phyloP scores from a whole-genome alignment of 345 rosid species.

The Eucalyptus coolabah region DNA sequence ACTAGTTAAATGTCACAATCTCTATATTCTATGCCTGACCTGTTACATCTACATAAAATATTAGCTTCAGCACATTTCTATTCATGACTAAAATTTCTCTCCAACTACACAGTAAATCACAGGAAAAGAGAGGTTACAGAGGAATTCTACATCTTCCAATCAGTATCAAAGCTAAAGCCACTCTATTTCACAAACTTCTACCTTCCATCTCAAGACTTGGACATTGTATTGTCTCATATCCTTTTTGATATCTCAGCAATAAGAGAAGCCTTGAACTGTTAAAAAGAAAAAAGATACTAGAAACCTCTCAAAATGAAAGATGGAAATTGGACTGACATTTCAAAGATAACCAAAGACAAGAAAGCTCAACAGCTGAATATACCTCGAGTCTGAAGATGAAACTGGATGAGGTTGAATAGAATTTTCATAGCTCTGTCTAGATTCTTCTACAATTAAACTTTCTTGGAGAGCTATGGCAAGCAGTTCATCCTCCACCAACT shows the following conservation, averaged over 20 bases:
- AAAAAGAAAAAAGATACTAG: neutral
- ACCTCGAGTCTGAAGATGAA: slow-evolving; percentile 54
- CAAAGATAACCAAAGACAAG: neutral
- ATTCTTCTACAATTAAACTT: slow-evolving; percentile 44
- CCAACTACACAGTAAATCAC: neutral
- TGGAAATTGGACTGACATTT: neutral
- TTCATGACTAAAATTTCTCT: neutral
- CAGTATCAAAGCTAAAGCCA: neutral
- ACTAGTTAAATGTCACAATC: neutral
- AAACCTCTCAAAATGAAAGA: neutral
- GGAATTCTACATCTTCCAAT: neutral
- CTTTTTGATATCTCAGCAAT: neutral
- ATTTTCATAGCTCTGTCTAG: neutral
- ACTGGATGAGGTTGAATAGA: neutral
- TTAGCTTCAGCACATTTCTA: neutral
- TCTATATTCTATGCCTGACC: neutral
- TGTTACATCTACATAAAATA: neutral
- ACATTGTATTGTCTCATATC: neutral
- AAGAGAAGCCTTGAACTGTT: neutral
- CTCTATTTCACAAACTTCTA: neutral
- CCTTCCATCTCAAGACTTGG: neutral
- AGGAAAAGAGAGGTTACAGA: neutral
- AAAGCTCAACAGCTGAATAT: neutral
- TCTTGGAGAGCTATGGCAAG: slow-evolving; percentile 78
- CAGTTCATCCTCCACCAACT: slow-evolving; percentile 51